Percentiles rank a stretch among this genome's conserved stretches.
phyloP scores from a whole-genome alignment of 768 basidiomycete species.

The Agrocybe pediades region DNA sequence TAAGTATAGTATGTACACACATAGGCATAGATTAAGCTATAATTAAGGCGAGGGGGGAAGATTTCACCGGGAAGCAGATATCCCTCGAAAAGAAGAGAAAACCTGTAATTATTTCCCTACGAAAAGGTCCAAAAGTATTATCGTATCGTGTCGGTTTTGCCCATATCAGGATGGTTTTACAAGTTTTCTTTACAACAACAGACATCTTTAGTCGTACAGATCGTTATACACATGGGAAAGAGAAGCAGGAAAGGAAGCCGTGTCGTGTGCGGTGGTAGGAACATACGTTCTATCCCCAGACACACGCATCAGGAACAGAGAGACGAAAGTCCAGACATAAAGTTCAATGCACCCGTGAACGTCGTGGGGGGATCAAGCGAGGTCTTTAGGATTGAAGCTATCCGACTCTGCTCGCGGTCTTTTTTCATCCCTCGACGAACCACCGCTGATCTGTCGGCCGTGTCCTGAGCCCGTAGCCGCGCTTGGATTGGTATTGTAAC shows the following conservation, averaged over 20 bases:
- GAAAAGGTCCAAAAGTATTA: not conserved
- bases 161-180: not conserved
- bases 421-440: constrained; percentile 22
- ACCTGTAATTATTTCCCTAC: not conserved
- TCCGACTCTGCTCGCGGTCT: constrained; percentile 15
- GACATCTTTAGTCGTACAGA: constrained; percentile 5
- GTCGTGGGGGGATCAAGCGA: constrained; percentile 13
- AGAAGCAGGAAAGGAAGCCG: not conserved
- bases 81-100: not conserved
- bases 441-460: constrained; percentile 17
- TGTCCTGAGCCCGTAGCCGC: constrained; percentile 9
- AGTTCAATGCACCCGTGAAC: not conserved
- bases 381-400: constrained; percentile 17
- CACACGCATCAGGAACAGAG: not conserved
- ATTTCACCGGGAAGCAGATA: not conserved
- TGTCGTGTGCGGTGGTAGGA: no score
- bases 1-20: not conserved
- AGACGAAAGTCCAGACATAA: not conserved
- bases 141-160: constrained; percentile 1
- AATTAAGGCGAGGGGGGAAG: not conserved
- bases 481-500: not conserved
- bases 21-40: no score
- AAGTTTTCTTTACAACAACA: constrained; percentile 1
- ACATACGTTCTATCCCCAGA: no score
- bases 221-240: not conserved